These are phyloP conservation scores for Macadamia integrifolia DNA, from an alignment of 164 flowering plant species.

Conservation along the genomic window DNA sequence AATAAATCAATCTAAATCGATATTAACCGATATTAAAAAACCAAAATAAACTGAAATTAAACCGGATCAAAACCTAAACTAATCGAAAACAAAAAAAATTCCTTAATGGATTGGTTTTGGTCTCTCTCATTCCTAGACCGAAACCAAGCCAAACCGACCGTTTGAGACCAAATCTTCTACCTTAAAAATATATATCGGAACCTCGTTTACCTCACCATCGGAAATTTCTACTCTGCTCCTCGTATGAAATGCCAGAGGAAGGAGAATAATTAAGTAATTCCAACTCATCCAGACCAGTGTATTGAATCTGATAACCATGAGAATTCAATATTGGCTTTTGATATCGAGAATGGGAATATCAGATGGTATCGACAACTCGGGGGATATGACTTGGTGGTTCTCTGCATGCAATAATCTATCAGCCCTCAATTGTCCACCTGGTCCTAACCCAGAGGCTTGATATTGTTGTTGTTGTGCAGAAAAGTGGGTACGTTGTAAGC, in stretches of 20 bases:
- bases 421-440: slow-evolving; percentile 28
- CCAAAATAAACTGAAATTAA: too few species aligned
- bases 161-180: too few species aligned
- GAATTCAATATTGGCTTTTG: slow-evolving; percentile 30
- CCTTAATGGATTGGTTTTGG: too few species aligned
- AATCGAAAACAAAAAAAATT: too few species aligned
- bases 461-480: background rate
- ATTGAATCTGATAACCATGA: slow-evolving; percentile 32
- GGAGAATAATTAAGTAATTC: slow-evolving; percentile 24
- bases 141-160: too few species aligned
- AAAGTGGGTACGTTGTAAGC: background rate
- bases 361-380: slow-evolving; percentile 36
- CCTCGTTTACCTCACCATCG: slow-evolving; percentile 31
- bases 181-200: slow-evolving; percentile 12
- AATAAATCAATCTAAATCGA: too few species aligned
- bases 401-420: slow-evolving; percentile 14
- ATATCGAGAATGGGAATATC: slow-evolving; percentile 27
- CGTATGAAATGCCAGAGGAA: slow-evolving; percentile 23
- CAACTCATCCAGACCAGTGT: slow-evolving; percentile 22
- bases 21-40: too few species aligned
- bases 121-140: too few species aligned
- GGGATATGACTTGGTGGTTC: slow-evolving; percentile 37
- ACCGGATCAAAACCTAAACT: too few species aligned
- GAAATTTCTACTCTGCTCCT: slow-evolving; percentile 36
- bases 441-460: slow-evolving; percentile 28